Evolutionary conservation across 441 rosid species (phyloP).

Genomic region (Populus hybrid): DNA sequence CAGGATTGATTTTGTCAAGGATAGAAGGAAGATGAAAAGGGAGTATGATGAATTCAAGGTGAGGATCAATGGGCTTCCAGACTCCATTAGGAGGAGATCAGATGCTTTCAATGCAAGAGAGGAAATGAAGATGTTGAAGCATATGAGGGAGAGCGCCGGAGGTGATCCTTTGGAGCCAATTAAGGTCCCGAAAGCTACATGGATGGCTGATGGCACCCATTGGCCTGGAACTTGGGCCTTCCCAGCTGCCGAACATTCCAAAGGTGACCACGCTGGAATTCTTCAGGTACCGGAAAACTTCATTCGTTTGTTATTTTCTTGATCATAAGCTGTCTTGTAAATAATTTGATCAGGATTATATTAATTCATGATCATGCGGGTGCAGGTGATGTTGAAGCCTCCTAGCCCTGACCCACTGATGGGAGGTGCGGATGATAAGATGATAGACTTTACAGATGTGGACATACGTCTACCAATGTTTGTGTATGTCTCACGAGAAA

Average conservation of each 20-base stretch:
- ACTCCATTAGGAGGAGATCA: constrained; percentile 78
- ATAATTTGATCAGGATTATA: not conserved
- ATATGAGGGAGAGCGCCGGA: constrained; percentile 57
- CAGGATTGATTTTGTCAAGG: constrained; percentile 79
- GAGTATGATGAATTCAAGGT: constrained; percentile 93
- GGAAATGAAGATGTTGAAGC: constrained; percentile 84
- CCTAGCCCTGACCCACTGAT: constrained; percentile 69
- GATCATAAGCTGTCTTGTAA: not conserved
- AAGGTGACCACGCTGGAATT: constrained; percentile 88
- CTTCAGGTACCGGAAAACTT: constrained; percentile 41
- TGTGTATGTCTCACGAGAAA: constrained; percentile 77
- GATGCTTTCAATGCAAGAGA: constrained; percentile 91
- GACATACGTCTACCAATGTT: constrained; percentile 87
- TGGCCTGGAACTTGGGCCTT: constrained; percentile 88
- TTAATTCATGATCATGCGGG: not conserved
- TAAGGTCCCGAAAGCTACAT: constrained; percentile 75
- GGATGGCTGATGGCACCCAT: constrained; percentile 99
- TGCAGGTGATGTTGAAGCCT: constrained; percentile 85
- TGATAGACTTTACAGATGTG: constrained; percentile 64
- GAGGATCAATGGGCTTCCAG: constrained; percentile 79
- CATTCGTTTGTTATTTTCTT: not conserved
- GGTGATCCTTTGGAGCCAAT: constrained; percentile 61
- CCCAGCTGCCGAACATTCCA: constrained; percentile 63
- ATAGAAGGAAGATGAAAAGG: constrained; percentile 70
- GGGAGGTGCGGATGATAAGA: constrained; percentile 58